phyloP scores from a whole-genome alignment of 2,329 filamentous ascomycete species.

The Neofusicoccum laricinum region DNA sequence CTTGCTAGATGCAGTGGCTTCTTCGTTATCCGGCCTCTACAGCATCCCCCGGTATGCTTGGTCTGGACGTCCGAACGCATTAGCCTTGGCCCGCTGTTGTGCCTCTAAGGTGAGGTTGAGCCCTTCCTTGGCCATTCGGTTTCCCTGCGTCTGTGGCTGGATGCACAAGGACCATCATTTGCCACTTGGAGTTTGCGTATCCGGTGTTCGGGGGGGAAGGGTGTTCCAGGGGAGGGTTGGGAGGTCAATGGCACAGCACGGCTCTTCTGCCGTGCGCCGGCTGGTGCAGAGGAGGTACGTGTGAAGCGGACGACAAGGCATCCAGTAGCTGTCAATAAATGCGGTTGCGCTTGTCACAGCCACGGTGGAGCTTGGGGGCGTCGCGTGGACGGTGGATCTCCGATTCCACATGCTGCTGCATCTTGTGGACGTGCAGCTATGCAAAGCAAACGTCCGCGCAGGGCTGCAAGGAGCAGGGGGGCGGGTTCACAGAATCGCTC shows the following conservation, averaged over 20 bases:
- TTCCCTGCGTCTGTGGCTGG: neutral
- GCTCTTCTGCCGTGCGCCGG: neutral
- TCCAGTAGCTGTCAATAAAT: constrained; percentile 1
- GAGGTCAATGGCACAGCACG: neutral
- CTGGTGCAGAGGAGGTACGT: neutral
- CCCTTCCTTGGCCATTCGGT: neutral
- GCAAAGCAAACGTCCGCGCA: neutral
- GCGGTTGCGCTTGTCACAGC: neutral
- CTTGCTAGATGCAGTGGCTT: too few relatives aligned
- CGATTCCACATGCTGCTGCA: constrained; percentile 7
- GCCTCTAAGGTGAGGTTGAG: neutral
- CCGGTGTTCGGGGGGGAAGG: neutral
- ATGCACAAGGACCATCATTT: constrained; percentile 4
- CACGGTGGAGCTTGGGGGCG: neutral
- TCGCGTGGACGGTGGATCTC: constrained; percentile 11
- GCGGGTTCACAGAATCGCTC: neutral
- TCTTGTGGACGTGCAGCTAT: constrained; percentile 3
- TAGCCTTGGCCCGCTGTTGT: neutral
- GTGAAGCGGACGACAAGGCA: neutral
- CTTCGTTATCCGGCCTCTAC: too few relatives aligned
- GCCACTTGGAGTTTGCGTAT: neutral
- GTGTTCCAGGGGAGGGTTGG: neutral
- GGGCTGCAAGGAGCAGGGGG: constrained; percentile 11
- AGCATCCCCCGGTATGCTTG: neutral
- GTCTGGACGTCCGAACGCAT: neutral